Evolutionary conservation across 768 basidiomycete genomes (phyloP).

Genomic region (Mycena filopes): DNA sequence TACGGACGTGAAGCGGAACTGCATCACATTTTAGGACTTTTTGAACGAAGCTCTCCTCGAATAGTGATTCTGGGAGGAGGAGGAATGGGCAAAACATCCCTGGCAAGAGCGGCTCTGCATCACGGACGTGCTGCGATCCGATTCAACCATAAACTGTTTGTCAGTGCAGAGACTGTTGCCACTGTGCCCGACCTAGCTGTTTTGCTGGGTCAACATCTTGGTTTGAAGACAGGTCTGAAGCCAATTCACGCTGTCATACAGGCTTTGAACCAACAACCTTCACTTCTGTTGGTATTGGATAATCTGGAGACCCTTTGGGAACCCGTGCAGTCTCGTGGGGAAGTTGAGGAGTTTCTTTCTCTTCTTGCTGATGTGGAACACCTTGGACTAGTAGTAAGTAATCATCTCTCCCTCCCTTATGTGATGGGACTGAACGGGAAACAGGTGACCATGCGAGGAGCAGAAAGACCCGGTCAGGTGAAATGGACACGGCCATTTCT

Average conservation of each 20-base stretch:
- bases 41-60: no score
- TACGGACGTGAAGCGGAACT: no score
- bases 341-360: not conserved
- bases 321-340: not conserved
- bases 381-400: not conserved
- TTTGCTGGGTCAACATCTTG: not conserved
- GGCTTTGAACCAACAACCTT: not conserved
- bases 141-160: no score
- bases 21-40: no score
- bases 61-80: no score
- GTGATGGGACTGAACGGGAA: not conserved
- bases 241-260: not conserved
- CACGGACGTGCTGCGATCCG: no score
- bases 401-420: not conserved
- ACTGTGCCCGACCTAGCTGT: not conserved
- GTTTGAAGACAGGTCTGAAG: not conserved
- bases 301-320: not conserved
- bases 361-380: not conserved
- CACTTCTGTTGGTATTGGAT: not conserved
- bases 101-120: no score
- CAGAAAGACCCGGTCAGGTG: not conserved
- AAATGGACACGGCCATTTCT: not conserved
- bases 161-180: no score
- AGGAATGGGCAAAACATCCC: no score
- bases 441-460: not conserved